phyloP scores from a whole-genome alignment of 495 filamentous ascomycete genomes.

The Penicillium angulare region DNA sequence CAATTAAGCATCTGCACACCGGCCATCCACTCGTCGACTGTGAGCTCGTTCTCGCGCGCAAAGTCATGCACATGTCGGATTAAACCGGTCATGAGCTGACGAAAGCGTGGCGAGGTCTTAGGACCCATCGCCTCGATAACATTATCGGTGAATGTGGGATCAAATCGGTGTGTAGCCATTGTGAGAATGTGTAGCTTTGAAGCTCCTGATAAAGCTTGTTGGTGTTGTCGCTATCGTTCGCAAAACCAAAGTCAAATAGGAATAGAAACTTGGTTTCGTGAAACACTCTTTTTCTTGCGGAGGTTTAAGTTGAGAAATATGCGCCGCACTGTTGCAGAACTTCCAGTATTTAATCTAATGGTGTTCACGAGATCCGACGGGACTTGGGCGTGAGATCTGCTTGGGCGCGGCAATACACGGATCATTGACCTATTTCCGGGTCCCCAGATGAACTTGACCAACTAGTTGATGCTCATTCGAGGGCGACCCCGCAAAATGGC shows the following conservation, averaged over 20 bases:
- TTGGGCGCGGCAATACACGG: slow-evolving; percentile 2
- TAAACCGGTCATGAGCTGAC: slow-evolving; percentile 40
- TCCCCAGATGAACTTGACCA: slow-evolving; percentile 16
- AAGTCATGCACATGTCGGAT: slow-evolving; percentile 49
- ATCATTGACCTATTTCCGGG: slow-evolving; percentile 3
- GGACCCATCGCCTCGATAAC: slow-evolving; percentile 72
- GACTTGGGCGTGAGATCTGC: not conserved
- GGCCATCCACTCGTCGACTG: slow-evolving; percentile 48
- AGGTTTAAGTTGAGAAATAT: not conserved
- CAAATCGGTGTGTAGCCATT: slow-evolving; percentile 43
- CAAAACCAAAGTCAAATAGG: not conserved
- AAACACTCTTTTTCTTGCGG: not conserved
- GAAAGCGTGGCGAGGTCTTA: slow-evolving; percentile 56
- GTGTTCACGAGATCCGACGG: slow-evolving; percentile 1
- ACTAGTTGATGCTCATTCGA: slow-evolving; percentile 23
- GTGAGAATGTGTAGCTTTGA: slow-evolving; percentile 4
- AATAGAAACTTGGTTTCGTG: not conserved
- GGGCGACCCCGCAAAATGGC: slow-evolving; percentile 19
- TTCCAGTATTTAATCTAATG: not conserved
- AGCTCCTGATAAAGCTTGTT: not conserved
- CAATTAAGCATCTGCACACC: slow-evolving; percentile 62
- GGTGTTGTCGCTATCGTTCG: not conserved
- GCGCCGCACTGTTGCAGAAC: not conserved
- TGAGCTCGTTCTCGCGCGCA: slow-evolving; percentile 49
- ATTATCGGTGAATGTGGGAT: slow-evolving; percentile 63